phyloP scores from a whole-genome alignment of 371 early-diverging fungal genomes.

The Globomyces sp. region DNA sequence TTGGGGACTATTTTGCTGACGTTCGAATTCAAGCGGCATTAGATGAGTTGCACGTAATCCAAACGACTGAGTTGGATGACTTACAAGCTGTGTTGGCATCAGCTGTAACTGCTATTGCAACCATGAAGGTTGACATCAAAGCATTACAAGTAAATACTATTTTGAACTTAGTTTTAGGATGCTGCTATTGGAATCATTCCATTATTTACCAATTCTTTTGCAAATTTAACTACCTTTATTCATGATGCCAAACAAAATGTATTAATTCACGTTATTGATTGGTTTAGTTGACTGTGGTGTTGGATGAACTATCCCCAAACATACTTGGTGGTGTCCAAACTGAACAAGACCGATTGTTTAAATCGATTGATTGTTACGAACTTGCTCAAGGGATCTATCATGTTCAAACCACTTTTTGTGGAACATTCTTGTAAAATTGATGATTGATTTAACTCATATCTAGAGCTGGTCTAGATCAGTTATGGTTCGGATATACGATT shows the following conservation, averaged over 20 bases:
- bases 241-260: constrained; percentile 1
- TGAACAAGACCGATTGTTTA: background rate
- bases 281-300: background rate
- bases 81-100: background rate
- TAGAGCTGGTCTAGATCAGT: constrained; percentile 4
- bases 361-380: background rate
- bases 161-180: background rate
- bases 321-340: background rate
- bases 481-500: constrained; percentile 4
- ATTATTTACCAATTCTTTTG: background rate
- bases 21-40: too few species aligned
- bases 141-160: background rate
- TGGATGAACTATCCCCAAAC: background rate
- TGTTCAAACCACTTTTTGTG: constrained; percentile 3
- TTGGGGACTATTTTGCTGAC: too few species aligned
- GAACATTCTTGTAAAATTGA: constrained; percentile 3
- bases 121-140: background rate
- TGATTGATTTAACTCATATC: background rate
- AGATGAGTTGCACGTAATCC: too few species aligned
- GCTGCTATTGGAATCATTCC: background rate
- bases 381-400: background rate
- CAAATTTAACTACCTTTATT: background rate
- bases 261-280: background rate
- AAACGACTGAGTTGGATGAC: too few species aligned
- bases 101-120: background rate